Percentiles rank a stretch among this genome's conserved stretches.
Conservation (phyloP, 257 asterid species). For the Perilla frutescens region DNA sequence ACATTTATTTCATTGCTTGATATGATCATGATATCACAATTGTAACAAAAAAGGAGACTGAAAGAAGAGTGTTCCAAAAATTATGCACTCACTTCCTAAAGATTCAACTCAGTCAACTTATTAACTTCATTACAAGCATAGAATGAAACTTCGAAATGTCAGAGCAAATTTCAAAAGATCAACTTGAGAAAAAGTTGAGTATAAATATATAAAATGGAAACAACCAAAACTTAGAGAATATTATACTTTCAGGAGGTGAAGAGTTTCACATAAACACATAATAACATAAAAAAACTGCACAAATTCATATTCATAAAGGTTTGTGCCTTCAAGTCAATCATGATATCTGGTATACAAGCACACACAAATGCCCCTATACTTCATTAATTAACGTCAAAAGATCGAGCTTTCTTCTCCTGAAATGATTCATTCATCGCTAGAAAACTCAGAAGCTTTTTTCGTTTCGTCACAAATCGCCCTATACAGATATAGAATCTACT, state of each 20-base stretch:
- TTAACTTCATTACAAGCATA: neutral
- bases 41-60: neutral
- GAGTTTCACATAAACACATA: neutral
- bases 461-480: too few species aligned
- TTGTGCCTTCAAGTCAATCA: neutral
- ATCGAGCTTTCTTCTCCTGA: neutral
- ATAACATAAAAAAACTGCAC: neutral
- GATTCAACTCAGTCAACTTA: neutral
- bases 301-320: neutral
- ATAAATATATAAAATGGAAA: neutral
- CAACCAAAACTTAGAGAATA: neutral
- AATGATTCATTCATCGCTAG: too few species aligned
- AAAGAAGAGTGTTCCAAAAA: neutral
- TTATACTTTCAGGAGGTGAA: neutral
- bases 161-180: neutral
- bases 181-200: neutral
- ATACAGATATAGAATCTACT: too few species aligned
- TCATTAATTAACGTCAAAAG: too few species aligned
- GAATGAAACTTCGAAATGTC: neutral
- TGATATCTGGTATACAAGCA: neutral
- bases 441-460: too few species aligned
- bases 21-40: neutral
- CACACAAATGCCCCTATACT: neutral
- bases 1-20: slow-evolving; percentile 3
- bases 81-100: neutral